Conservation (phyloP, 768 basidiomycete genomes). For the Mycena venus region DNA sequence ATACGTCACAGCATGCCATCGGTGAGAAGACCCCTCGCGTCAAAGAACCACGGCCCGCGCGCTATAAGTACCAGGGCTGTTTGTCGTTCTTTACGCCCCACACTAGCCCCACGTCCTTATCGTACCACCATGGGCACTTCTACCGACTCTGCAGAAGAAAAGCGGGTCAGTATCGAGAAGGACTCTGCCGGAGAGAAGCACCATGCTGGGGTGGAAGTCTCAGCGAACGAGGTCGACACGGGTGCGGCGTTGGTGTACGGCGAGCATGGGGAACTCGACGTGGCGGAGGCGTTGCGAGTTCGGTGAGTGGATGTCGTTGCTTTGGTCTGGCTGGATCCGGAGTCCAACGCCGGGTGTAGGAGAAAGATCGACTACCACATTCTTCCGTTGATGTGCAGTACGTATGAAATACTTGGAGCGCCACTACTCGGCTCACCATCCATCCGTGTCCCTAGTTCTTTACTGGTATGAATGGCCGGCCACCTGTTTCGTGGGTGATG, state of each 20-base stretch:
- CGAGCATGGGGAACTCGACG: constrained; percentile 59
- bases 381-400: not conserved
- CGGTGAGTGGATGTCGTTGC: constrained; percentile 58
- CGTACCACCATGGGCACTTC: constrained; percentile 10
- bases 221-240: constrained; percentile 68
- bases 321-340: not conserved
- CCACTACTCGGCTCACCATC: not conserved
- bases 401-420: not conserved
- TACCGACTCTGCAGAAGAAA: not conserved
- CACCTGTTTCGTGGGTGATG: not conserved
- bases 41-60: not conserved
- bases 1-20: not conserved
- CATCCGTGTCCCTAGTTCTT: not conserved
- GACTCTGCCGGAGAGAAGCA: not conserved
- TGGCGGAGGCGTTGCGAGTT: constrained; percentile 64
- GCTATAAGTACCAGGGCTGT: not conserved
- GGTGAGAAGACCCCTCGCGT: not conserved
- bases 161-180: constrained; percentile 1
- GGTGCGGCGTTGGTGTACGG: constrained; percentile 72
- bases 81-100: not conserved
- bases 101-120: not conserved
- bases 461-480: not conserved
- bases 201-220: constrained; percentile 47
- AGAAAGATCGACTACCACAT: not conserved
- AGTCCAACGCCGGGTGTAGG: not conserved